These are phyloP conservation scores for Stevia rebaudiana DNA, from an alignment of 140 eudicot genomes.

Conservation along the genomic window DNA sequence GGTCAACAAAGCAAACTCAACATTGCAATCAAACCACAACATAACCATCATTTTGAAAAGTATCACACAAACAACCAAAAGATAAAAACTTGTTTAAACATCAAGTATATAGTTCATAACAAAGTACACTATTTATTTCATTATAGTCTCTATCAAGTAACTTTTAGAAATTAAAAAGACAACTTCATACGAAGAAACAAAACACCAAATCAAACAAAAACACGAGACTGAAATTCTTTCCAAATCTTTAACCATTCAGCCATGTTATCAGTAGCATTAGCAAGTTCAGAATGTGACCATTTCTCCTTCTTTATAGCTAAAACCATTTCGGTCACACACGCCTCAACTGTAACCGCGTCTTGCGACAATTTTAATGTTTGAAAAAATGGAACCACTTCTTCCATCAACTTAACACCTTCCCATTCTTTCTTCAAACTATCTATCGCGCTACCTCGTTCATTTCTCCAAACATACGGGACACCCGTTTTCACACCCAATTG, in stretches of 20 bases:
- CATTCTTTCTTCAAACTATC: conserved; percentile 91
- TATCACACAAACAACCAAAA: background rate
- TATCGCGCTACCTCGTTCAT: conserved; percentile 70
- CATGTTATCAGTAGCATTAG: conserved; percentile 66
- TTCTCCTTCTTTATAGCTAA: conserved; percentile 54
- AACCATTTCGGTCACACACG: conserved; percentile 74
- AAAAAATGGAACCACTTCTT: conserved; percentile 77
- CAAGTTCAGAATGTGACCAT: conserved; percentile 44
- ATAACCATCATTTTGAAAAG: background rate
- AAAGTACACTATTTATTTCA: conserved; percentile 9
- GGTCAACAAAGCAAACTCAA: too few species aligned
- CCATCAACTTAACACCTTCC: conserved; percentile 94
- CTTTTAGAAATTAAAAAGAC: background rate
- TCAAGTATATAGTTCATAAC: background rate
- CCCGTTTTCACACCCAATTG: conserved; percentile 81
- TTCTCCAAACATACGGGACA: conserved; percentile 88
- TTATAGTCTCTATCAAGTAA: background rate
- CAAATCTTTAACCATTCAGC: conserved; percentile 84
- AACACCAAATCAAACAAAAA: conserved; percentile 11
- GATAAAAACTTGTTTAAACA: background rate
- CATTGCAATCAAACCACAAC: background rate
- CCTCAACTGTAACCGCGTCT: conserved; percentile 60
- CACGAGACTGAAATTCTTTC: conserved; percentile 43
- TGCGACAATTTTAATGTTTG: conserved; percentile 54
- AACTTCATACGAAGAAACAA: background rate